A percentile compares a stretch with the other conserved stretches of the same genome.
phyloP scores from a whole-genome alignment of 2,329 filamentous ascomycete genomes.

The Teratosphaeria nubilosa region DNA sequence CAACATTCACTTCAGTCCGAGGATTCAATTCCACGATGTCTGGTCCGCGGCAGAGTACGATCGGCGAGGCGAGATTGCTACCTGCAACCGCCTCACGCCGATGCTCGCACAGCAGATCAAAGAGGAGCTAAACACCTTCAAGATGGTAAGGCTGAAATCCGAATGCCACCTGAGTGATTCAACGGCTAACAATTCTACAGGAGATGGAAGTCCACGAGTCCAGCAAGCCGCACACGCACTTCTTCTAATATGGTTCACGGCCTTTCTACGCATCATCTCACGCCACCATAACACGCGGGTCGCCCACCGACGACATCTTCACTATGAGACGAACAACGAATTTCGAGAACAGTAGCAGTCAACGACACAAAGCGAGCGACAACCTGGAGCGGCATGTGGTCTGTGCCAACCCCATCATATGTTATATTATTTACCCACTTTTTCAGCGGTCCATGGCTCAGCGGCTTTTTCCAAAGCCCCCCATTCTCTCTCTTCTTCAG shows the following conservation, averaged over 20 bases:
- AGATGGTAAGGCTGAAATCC: slow-evolving; percentile 62
- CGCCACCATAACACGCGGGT: not conserved
- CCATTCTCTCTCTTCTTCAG: not conserved
- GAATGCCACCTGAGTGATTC: slow-evolving; percentile 2
- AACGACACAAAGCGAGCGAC: not conserved
- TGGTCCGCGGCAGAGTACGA: slow-evolving; percentile 96
- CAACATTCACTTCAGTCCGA: slow-evolving; percentile 70
- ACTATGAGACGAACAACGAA: not conserved
- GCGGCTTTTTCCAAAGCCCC: not conserved
- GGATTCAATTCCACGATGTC: slow-evolving; percentile 90
- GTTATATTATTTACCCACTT: not conserved
- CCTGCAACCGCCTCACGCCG: slow-evolving; percentile 92
- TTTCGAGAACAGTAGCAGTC: not conserved
- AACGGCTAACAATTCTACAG: slow-evolving; percentile 45
- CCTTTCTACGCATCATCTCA: not conserved
- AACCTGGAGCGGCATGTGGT: not conserved
- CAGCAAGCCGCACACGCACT: slow-evolving; percentile 99
- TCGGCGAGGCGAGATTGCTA: slow-evolving; percentile 87
- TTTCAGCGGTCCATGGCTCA: not conserved
- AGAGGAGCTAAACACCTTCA: slow-evolving; percentile 98
- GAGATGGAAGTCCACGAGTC: slow-evolving; percentile 99
- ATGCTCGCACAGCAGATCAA: slow-evolving; percentile 98
- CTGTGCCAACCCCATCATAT: not conserved
- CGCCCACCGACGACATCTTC: not conserved
- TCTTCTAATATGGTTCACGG: slow-evolving; percentile 60